These are phyloP conservation scores for Pyricularia grisea DNA, from an alignment of 2,329 filamentous ascomycete genomes.

Conservation along the genomic window DNA sequence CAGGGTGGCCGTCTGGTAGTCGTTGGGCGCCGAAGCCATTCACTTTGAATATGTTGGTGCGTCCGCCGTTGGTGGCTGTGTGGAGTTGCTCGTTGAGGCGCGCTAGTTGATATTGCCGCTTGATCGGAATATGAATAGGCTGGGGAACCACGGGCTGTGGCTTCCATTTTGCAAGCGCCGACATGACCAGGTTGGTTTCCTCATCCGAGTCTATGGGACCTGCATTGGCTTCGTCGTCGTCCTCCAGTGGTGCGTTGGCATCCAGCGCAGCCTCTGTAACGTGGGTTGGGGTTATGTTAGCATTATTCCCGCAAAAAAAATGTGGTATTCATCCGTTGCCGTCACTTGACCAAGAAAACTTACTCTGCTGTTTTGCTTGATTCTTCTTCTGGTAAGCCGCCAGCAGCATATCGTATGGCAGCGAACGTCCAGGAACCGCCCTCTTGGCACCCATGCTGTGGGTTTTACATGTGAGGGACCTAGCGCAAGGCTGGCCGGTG, in stretches of 20 bases:
- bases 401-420: conserved; percentile 88
- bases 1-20: conserved; percentile 39
- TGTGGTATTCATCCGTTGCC: too few relatives aligned
- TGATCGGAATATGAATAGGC: conserved; percentile 50
- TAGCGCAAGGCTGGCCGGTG: conserved; percentile 78
- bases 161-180: conserved; percentile 63
- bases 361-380: conserved; percentile 94
- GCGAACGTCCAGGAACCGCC: conserved; percentile 73
- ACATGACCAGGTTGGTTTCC: conserved; percentile 84
- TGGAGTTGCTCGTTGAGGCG: conserved; percentile 57
- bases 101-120: conserved; percentile 52
- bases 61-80: conserved; percentile 56
- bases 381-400: conserved; percentile 95
- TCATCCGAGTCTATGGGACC: conserved; percentile 89
- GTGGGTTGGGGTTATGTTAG: not conserved
- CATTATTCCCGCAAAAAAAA: not conserved
- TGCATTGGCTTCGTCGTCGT: conserved; percentile 71
- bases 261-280: conserved; percentile 81
- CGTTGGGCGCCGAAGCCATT: conserved; percentile 46
- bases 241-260: conserved; percentile 81
- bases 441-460: conserved; percentile 94
- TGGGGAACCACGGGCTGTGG: conserved; percentile 70
- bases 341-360: conserved; percentile 18
- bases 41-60: conserved; percentile 56
- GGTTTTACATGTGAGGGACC: conserved; percentile 87